Base-by-base conservation (phyloP, 2,329 filamentous ascomycete species). In the Fusarium cicatricum region DNA sequence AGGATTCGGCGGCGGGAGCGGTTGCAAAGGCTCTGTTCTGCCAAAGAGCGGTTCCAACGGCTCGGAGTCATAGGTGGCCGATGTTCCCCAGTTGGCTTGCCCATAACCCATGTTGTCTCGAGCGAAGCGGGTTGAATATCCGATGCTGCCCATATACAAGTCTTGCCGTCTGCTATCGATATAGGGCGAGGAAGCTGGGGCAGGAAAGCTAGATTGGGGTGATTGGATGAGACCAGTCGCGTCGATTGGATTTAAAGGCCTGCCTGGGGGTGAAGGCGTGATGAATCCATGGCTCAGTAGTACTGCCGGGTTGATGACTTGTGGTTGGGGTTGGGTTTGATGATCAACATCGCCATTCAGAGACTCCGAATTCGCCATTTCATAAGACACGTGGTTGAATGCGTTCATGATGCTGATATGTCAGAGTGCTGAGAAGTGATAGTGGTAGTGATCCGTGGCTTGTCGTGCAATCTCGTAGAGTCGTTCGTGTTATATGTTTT, bases 21-120 rank as follows among this genome's bases (percentile, higher is more conserved):
- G 28, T 1, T 17, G 53, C 3, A 59, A 15, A 36, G 33, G 38
- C 7, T 48, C 39, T 0, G 36, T 11, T 2, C 17, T 36, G 1
- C 48, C 44, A 28, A 68, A 64, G 1, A 68, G 42, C 11, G 63
- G 63, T 3, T 67, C 65, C 6, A 68, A 12, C 9, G 58, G 63
- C 1, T 55, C 54, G 2, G 58, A 4, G 11, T 62, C 49, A 31
- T 68, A 58, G 2, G 8, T 12, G 2, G 14, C 11, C 1, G 9
- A 2, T 1, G 10, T 5, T 7, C 32, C 11, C 32, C 32, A 37
- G 1, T 14, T n/a, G 16, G 11, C 3, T 11, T 9, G 19, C 1
- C 41, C 39, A 17, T 66, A 34, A 2, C 63, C 51, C 49, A 68
- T 54, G 1, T 26, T 38, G 12, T 23, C 28, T 28, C 47, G 45